Conservation (phyloP, 495 filamentous ascomycete species). For the Penicillium ucsense region DNA sequence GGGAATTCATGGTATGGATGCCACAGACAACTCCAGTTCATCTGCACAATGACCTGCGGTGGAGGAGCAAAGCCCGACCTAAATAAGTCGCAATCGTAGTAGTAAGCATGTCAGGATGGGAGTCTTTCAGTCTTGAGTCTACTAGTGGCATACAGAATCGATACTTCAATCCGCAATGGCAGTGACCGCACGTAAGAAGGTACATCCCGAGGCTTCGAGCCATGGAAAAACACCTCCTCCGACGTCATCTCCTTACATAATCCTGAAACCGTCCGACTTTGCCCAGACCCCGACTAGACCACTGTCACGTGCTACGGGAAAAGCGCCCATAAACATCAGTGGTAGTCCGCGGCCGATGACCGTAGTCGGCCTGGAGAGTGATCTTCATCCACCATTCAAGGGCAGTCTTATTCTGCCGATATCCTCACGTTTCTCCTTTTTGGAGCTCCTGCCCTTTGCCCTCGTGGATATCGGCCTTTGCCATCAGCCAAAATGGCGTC, state of each 20-base stretch:
- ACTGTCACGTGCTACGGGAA: conserved; percentile 12
- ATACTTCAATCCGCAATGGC: too few relatives aligned
- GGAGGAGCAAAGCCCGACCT: too few relatives aligned
- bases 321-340: conserved; percentile 16
- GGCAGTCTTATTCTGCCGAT: conserved; percentile 8
- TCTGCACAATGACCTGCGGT: too few relatives aligned
- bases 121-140: too few relatives aligned
- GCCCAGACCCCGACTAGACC: not conserved
- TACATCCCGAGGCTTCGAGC: not conserved
- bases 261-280: not conserved
- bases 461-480: not conserved
- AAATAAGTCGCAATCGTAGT: too few relatives aligned
- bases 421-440: not conserved
- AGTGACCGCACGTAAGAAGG: too few relatives aligned
- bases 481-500: conserved; percentile 42
- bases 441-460: not conserved
- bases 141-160: too few relatives aligned
- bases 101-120: too few relatives aligned
- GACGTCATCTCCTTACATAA: not conserved
- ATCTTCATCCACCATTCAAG: conserved; percentile 8
- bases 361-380: conserved; percentile 5
- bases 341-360: conserved; percentile 6
- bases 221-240: not conserved
- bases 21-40: too few relatives aligned
- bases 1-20: too few relatives aligned